These are phyloP conservation scores for Sinapis alba DNA, from an alignment of 441 rosid species.

Conservation along the genomic window DNA sequence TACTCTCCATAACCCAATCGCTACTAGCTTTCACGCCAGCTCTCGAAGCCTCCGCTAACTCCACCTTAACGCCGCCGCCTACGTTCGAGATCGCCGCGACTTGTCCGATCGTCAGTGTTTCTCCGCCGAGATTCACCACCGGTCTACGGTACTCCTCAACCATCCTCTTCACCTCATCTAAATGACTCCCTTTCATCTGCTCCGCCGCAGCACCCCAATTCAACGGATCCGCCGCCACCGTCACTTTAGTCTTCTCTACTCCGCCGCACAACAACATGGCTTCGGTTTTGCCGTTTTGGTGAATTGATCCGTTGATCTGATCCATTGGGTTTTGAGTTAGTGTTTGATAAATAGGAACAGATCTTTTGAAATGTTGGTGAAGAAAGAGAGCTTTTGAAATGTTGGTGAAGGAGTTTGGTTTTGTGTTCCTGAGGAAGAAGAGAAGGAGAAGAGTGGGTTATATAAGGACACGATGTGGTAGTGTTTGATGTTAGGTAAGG, in stretches of 20 bases:
- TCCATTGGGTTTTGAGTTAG: background rate
- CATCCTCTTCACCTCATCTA: slow-evolving; percentile 5
- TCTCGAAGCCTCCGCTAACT: background rate
- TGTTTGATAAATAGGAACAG: background rate
- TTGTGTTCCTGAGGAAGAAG: background rate
- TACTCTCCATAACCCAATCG: slow-evolving; percentile 6
- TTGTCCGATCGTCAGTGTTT: background rate
- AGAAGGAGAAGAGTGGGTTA: background rate
- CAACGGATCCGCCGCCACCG: background rate
- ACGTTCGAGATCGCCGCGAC: background rate
- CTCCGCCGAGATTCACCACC: slow-evolving; percentile 3
- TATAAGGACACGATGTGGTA: background rate
- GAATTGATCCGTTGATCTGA: background rate
- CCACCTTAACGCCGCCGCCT: background rate
- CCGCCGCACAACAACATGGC: background rate
- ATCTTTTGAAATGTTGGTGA: background rate
- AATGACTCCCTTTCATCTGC: slow-evolving; percentile 10
- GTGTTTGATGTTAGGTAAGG: background rate
- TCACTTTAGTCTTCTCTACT: background rate
- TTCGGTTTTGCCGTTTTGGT: background rate
- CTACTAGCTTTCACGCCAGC: slow-evolving; percentile 2
- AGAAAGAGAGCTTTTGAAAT: background rate
- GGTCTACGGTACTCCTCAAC: background rate
- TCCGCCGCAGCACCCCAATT: slow-evolving; percentile 7
- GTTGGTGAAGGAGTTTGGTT: background rate